Evolutionary conservation across 108 stramenopile species (phyloP).

Genomic region (Skeletonema tropicum): DNA sequence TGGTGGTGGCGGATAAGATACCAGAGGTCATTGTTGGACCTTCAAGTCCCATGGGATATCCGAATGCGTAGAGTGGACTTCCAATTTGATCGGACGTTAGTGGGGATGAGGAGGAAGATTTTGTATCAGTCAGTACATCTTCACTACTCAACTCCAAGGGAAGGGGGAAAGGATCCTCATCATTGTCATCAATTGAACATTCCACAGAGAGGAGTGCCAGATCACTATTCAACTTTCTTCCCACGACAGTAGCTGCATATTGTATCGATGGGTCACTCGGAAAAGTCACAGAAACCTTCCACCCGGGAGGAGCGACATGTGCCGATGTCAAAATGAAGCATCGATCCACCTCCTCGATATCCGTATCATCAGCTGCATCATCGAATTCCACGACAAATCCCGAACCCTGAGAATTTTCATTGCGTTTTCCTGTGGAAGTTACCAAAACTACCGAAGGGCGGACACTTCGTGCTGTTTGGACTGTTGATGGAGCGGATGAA

Average conservation of each 20-base stretch:
- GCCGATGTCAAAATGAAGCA: constrained; percentile 51
- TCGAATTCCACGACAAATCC: constrained; percentile 54
- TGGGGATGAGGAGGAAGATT: background rate
- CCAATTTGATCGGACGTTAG: constrained; percentile 38
- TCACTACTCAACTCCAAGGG: constrained; percentile 36
- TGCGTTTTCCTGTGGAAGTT: constrained; percentile 52
- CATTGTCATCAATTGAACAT: constrained; percentile 28
- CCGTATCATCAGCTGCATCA: constrained; percentile 19
- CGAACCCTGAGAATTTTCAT: constrained; percentile 59
- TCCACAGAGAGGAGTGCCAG: constrained; percentile 51
- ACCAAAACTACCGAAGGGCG: constrained; percentile 56
- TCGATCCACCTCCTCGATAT: constrained; percentile 20
- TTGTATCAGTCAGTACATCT: constrained; percentile 30
- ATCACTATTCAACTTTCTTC: constrained; percentile 54
- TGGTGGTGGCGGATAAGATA: constrained; percentile 57
- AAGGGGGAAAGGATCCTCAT: constrained; percentile 37
- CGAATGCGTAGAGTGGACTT: constrained; percentile 51
- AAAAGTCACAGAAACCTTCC: constrained; percentile 48
- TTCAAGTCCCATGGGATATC: constrained; percentile 59
- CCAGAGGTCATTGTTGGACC: constrained; percentile 64
- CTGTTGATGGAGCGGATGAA: background rate
- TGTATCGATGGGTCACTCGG: constrained; percentile 35
- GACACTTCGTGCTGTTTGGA: constrained; percentile 34
- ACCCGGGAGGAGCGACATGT: constrained; percentile 59
- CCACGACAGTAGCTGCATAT: constrained; percentile 52